phyloP scores from a whole-genome alignment of 2,329 filamentous ascomycete genomes.

The Diaporthe sp. region DNA sequence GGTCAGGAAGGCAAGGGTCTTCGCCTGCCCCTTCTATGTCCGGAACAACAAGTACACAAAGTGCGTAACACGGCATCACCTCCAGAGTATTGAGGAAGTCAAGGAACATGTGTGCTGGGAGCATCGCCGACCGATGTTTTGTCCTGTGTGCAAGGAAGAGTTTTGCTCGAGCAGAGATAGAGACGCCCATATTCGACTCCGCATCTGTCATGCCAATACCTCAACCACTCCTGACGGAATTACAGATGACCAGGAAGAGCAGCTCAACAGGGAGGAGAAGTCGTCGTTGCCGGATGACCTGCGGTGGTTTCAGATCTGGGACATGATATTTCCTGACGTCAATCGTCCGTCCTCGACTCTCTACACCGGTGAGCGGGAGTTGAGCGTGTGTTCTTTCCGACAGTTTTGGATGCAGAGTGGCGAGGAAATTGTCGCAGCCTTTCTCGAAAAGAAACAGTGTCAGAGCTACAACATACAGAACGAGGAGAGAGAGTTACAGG shows the following conservation, averaged over 20 bases:
- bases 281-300: background rate
- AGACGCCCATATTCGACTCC: slow-evolving; percentile 13
- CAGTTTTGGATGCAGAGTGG: background rate
- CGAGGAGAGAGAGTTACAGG: background rate
- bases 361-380: background rate
- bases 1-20: background rate
- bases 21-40: slow-evolving; percentile 17
- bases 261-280: background rate
- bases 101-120: slow-evolving; percentile 1
- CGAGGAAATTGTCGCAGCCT: background rate
- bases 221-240: background rate
- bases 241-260: background rate
- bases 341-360: background rate
- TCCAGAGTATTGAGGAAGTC: background rate
- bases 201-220: background rate
- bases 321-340: background rate
- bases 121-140: background rate
- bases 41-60: background rate
- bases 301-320: slow-evolving; percentile 20
- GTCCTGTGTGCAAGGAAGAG: background rate
- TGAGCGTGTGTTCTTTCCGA: background rate
- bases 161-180: background rate
- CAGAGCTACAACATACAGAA: background rate
- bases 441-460: background rate
- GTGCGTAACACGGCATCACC: background rate